phyloP scores from a whole-genome alignment of 768 basidiomycete genomes.

The Lactarius hatsudake region DNA sequence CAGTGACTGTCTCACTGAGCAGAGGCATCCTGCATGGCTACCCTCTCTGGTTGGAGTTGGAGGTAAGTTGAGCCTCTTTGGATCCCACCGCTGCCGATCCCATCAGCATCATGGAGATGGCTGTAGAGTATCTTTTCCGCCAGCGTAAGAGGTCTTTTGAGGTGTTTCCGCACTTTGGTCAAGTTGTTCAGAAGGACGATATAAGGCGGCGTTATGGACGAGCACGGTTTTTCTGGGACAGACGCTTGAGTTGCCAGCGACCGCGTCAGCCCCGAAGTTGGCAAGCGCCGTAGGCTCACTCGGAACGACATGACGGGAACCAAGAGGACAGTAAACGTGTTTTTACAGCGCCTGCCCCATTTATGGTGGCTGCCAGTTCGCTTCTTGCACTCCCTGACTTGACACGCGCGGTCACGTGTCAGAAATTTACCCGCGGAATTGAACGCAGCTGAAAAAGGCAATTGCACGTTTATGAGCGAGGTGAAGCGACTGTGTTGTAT shows the following conservation, averaged over 20 bases:
- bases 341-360: not conserved
- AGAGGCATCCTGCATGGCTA: slow-evolving; percentile 96
- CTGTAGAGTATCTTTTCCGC: slow-evolving; percentile 98
- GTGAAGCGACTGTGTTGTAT: not conserved
- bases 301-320: slow-evolving; percentile 21
- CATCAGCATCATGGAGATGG: slow-evolving; percentile 77
- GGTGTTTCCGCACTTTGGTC: slow-evolving; percentile 59
- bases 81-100: slow-evolving; percentile 56
- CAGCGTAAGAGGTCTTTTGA: slow-evolving; percentile 82
- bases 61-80: slow-evolving; percentile 87
- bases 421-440: no score
- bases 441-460: no score
- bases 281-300: slow-evolving; percentile 11
- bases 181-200: slow-evolving; percentile 65
- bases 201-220: slow-evolving; percentile 86
- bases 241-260: slow-evolving; percentile 42
- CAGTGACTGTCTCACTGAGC: slow-evolving; percentile 62
- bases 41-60: slow-evolving; percentile 86
- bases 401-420: not conserved
- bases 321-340: not conserved
- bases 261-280: slow-evolving; percentile 8
- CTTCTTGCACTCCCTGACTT: not conserved
- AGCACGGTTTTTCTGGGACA: slow-evolving; percentile 54
- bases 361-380: not conserved
- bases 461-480: no score